Evolutionary conservation across 192 early-diverging fungal species (phyloP).

Genomic region (Coemansia reversa): DNA sequence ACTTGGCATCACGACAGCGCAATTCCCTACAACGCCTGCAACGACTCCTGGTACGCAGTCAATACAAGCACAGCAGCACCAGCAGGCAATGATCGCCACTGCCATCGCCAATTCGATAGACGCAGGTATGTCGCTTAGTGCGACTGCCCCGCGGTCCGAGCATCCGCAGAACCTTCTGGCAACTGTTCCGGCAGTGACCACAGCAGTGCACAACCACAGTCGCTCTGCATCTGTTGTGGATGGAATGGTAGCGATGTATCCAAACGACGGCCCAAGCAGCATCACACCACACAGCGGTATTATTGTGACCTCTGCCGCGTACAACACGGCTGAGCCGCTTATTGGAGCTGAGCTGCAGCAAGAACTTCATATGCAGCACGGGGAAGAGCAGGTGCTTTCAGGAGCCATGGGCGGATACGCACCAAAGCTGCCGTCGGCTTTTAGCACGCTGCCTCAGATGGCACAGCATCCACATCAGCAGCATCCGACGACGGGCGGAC

Average conservation of each 20-base stretch:
- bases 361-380: neutral
- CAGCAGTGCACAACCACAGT: constrained; percentile 21
- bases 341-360: constrained; percentile 6
- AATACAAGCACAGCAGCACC: constrained; percentile 9
- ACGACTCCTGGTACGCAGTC: neutral
- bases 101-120: constrained; percentile 3
- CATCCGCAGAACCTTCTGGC: constrained; percentile 1
- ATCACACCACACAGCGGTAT: constrained; percentile 22
- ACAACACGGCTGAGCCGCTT: constrained; percentile 6
- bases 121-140: neutral
- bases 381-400: too few relatives aligned
- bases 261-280: constrained; percentile 14
- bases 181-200: neutral
- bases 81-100: constrained; percentile 14
- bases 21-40: neutral
- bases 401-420: too few relatives aligned
- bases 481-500: constrained; percentile 9
- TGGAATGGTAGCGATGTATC: constrained; percentile 32
- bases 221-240: constrained; percentile 34
- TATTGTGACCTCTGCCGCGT: constrained; percentile 1
- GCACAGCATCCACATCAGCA: constrained; percentile 19
- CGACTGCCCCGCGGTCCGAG: constrained; percentile 8
- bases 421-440: too few relatives aligned
- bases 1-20: neutral
- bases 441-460: constrained; percentile 7